Conservation (phyloP, 2,329 filamentous ascomycete species). For the Cercospora sp. region DNA sequence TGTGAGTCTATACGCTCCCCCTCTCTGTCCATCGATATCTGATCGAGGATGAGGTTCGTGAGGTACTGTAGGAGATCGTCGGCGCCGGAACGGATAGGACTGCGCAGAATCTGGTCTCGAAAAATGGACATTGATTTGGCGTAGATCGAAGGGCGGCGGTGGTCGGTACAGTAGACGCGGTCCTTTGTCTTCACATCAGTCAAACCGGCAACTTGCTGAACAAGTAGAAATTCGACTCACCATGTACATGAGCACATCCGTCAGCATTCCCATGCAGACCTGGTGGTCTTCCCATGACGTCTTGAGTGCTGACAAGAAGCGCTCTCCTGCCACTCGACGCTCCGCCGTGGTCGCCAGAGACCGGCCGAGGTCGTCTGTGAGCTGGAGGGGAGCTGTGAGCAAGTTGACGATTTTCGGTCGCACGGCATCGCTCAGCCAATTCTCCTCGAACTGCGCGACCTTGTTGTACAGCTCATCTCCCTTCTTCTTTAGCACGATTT, state of each 20-base stretch:
- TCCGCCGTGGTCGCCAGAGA: slow-evolving; percentile 68
- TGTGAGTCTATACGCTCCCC: slow-evolving; percentile 85
- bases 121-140: slow-evolving; percentile 83
- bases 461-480: slow-evolving; percentile 77
- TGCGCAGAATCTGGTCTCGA: slow-evolving; percentile 77
- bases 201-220: slow-evolving; percentile 21
- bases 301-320: slow-evolving; percentile 74
- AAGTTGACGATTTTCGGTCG: slow-evolving; percentile 68
- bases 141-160: slow-evolving; percentile 75
- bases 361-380: slow-evolving; percentile 41
- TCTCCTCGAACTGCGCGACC: slow-evolving; percentile 77
- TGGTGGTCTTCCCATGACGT: slow-evolving; percentile 86
- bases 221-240: slow-evolving; percentile 44
- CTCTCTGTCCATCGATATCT: slow-evolving; percentile 87
- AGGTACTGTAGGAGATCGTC: slow-evolving; percentile 70
- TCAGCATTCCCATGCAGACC: slow-evolving; percentile 92
- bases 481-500: slow-evolving; percentile 86
- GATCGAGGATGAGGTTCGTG: slow-evolving; percentile 79
- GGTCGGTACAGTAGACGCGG: slow-evolving; percentile 74
- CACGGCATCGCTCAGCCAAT: slow-evolving; percentile 76
- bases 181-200: slow-evolving; percentile 55
- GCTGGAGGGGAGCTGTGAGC: slow-evolving; percentile 69
- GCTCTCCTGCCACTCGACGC: slow-evolving; percentile 76
- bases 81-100: slow-evolving; percentile 51
- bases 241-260: slow-evolving; percentile 93